These are phyloP conservation scores for Alternaria longipes DNA, from an alignment of 2,329 filamentous ascomycete species.

Conservation along the genomic window DNA sequence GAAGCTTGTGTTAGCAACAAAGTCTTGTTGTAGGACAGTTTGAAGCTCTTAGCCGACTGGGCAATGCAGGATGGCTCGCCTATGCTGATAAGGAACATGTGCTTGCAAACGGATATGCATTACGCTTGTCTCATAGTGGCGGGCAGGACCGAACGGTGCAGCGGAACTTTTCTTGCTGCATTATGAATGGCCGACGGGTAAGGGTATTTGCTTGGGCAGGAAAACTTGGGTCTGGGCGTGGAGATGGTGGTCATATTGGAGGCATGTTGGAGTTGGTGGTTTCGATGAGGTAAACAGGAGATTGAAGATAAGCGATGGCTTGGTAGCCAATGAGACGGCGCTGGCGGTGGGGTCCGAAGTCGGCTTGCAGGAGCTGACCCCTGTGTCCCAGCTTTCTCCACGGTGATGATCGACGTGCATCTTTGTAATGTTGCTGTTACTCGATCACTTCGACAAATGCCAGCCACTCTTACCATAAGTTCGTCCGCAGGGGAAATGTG, in stretches of 20 bases:
- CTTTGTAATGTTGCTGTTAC: constrained; percentile 14
- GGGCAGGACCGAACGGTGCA: constrained; percentile 15
- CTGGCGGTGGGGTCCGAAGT: constrained; percentile 10
- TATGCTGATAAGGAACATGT: constrained; percentile 32
- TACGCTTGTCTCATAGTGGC: constrained; percentile 12
- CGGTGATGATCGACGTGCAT: constrained; percentile 16
- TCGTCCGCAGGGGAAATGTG: background rate
- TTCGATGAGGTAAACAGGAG: constrained; percentile 38
- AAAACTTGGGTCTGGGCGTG: constrained; percentile 25
- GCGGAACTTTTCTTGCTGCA: constrained; percentile 13
- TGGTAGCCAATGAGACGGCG: constrained; percentile 22
- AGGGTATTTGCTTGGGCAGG: background rate
- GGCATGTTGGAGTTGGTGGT: constrained; percentile 26
- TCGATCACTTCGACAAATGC: constrained; percentile 26
- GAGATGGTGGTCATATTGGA: constrained; percentile 10
- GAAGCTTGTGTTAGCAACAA: constrained; percentile 20
- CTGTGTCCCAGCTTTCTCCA: constrained; percentile 15
- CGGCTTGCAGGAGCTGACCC: constrained; percentile 11
- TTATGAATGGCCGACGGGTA: constrained; percentile 20
- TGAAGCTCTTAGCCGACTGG: constrained; percentile 14
- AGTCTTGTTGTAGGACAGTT: constrained; percentile 8
- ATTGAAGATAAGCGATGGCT: constrained; percentile 32
- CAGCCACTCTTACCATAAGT: background rate
- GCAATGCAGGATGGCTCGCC: constrained; percentile 21
- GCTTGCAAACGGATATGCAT: background rate